Conservation (phyloP, 164 flowering plant genomes). For the Kingdonia uniflora region DNA sequence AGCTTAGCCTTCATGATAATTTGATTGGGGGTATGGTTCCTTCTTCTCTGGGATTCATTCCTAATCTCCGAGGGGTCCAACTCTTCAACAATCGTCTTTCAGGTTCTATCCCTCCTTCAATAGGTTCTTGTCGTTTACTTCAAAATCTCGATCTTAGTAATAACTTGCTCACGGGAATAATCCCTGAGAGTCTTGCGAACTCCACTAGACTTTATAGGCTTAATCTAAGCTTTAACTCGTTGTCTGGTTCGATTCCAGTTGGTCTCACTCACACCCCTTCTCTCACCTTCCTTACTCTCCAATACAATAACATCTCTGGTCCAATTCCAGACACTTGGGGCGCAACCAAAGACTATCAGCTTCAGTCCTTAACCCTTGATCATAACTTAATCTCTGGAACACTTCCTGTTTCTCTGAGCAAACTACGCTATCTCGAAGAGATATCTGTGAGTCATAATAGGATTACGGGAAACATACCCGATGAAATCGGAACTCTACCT, state of each 20-base stretch:
- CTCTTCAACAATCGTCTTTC: slow-evolving; percentile 81
- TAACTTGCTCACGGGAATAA: slow-evolving; percentile 54
- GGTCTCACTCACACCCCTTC: slow-evolving; percentile 37
- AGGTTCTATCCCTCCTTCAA: slow-evolving; percentile 67
- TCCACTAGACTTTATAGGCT: slow-evolving; percentile 53
- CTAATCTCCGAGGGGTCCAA: slow-evolving; percentile 62
- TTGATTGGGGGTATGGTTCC: slow-evolving; percentile 55
- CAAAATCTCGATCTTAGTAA: slow-evolving; percentile 70
- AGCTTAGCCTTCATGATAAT: slow-evolving; percentile 81
- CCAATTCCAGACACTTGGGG: slow-evolving; percentile 60
- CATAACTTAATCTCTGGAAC: slow-evolving; percentile 48
- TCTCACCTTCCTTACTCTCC: slow-evolving; percentile 56
- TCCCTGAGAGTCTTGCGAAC: slow-evolving; percentile 52
- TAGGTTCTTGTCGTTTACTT: slow-evolving; percentile 45
- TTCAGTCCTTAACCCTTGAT: slow-evolving; percentile 40
- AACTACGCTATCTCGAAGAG: slow-evolving; percentile 35
- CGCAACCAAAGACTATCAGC: slow-evolving; percentile 22
- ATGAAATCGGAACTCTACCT: slow-evolving; percentile 36
- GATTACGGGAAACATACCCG: slow-evolving; percentile 48
- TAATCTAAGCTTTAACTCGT: slow-evolving; percentile 63
- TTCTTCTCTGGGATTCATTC: slow-evolving; percentile 53
- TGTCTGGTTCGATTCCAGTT: slow-evolving; percentile 54
- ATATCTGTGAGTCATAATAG: slow-evolving; percentile 42
- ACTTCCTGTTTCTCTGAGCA: slow-evolving; percentile 43
- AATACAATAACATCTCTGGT: slow-evolving; percentile 75